Evolutionary conservation across 208 protist genomes (phyloP).

Genomic region (Crithidia acanthocephali): DNA sequence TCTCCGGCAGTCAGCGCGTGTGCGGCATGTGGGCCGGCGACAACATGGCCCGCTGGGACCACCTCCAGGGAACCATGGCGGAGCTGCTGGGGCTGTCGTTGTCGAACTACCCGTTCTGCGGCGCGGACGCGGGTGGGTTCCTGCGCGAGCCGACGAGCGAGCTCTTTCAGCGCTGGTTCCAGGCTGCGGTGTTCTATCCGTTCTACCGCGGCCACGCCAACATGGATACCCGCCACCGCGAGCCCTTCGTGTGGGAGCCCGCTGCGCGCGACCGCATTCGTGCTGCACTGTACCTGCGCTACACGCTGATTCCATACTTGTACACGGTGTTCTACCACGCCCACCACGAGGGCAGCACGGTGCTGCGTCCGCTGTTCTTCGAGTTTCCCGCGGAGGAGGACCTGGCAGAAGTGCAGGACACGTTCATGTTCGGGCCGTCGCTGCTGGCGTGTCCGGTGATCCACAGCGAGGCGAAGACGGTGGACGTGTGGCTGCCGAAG

Average conservation of each 20-base stretch:
- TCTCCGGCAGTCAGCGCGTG: slow-evolving; percentile 96
- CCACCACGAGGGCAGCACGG: slow-evolving; percentile 77
- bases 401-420: slow-evolving; percentile 81
- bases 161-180: slow-evolving; percentile 97
- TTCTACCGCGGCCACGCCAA: slow-evolving; percentile 98
- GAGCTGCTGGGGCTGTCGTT: slow-evolving; percentile 97
- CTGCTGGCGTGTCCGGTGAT: slow-evolving; percentile 90
- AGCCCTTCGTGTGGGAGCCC: slow-evolving; percentile 96
- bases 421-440: slow-evolving; percentile 85
- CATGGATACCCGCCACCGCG: slow-evolving; percentile 95
- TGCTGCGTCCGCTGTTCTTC: slow-evolving; percentile 94
- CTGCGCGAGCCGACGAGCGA: slow-evolving; percentile 96
- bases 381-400: slow-evolving; percentile 92
- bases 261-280: slow-evolving; percentile 59
- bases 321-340: slow-evolving; percentile 96
- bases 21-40: slow-evolving; percentile 98
- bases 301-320: slow-evolving; percentile 95
- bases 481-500: slow-evolving; percentile 75
- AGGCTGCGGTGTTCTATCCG: slow-evolving; percentile 94
- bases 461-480: slow-evolving; percentile 38
- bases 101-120: slow-evolving; percentile 94
- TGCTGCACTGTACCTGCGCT: slow-evolving; percentile 77
- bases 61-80: slow-evolving; percentile 91
- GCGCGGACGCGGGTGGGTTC: slow-evolving; percentile 98
- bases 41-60: slow-evolving; percentile 95